A percentile compares a stretch with the other conserved stretches of the same genome.
phyloP scores from a whole-genome alignment of 805 yeast species.

The Saccharomycopsis fibuligera region DNA sequence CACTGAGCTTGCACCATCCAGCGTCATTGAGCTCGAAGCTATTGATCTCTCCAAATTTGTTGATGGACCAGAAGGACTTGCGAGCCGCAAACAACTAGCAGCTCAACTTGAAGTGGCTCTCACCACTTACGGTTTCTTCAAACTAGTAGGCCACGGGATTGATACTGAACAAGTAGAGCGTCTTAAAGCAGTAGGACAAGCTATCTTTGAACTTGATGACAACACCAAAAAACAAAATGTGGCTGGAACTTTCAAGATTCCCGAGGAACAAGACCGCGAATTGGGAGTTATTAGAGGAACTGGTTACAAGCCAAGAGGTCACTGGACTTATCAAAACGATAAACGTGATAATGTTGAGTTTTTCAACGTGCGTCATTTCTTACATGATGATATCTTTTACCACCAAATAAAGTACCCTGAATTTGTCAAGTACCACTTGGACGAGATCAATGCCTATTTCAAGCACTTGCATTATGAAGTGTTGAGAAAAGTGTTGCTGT shows the following conservation, averaged over 20 bases:
- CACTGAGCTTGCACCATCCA: slow-evolving; percentile 24
- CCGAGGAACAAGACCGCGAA: slow-evolving; percentile 26
- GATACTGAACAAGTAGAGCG: slow-evolving; percentile 29
- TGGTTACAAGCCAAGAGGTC: slow-evolving; percentile 43
- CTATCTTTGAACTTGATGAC: slow-evolving; percentile 35
- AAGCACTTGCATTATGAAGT: slow-evolving; percentile 33
- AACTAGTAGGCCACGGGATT: slow-evolving; percentile 37
- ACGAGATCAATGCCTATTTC: slow-evolving; percentile 36
- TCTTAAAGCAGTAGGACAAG: slow-evolving; percentile 36
- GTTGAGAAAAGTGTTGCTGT: slow-evolving; percentile 31
- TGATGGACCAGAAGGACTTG: slow-evolving; percentile 33
- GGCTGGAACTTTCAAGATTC: slow-evolving; percentile 35
- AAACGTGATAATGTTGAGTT: slow-evolving; percentile 39
- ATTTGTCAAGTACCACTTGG: slow-evolving; percentile 32
- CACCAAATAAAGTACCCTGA: slow-evolving; percentile 33
- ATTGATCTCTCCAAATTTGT: slow-evolving; percentile 33
- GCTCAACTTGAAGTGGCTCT: slow-evolving; percentile 34
- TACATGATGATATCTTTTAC: slow-evolving; percentile 30
- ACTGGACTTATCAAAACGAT: slow-evolving; percentile 41
- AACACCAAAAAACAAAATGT: slow-evolving; percentile 33
- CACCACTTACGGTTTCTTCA: slow-evolving; percentile 39
- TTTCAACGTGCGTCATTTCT: slow-evolving; percentile 37
- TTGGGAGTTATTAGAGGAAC: slow-evolving; percentile 42
- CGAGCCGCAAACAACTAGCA: slow-evolving; percentile 31
- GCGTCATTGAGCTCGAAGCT: slow-evolving; percentile 23